Evolutionary conservation across 306 rosid species (phyloP), one percentile per base, ranked within the genome.

Genomic region (Castanea crenata): DNA sequence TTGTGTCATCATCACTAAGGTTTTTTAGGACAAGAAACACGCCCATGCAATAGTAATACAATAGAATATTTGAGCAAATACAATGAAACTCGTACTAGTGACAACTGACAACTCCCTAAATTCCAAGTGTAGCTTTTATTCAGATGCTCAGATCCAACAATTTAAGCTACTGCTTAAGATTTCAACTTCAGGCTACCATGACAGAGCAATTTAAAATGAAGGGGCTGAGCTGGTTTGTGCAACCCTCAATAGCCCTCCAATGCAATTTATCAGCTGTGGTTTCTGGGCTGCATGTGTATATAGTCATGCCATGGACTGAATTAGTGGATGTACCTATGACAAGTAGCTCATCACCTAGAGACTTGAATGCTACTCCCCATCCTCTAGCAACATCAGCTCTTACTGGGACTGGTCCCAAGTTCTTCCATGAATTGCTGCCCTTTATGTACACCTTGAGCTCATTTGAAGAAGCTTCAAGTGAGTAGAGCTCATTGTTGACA

Each of bases 331-430:
- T 86, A 5, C 96, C 95, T 16, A 92, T 85, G 31, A 91, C 92
- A 74, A 93, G 88, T 18, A 93, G 83, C 86, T 93, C 95, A 23
- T 87, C 82, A 1, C 97, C 97, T 1, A 93, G 87, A 1, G 95
- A 90, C 67, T 93, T 93, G 49, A 93, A 93, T 2, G 95, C 98
- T 10, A 93, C 89, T 35, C 98, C 98, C 97, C 97, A 91, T 34
- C 98, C 98, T 12, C 89, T 23, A 32, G 74, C 81, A 18, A 73
- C 83, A 76, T 89, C 92, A 57, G 93, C 97, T 54, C 86, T 78
- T 44, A 93, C 95, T 11, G 98, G 97, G 34, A 63, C 98, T 10
- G 72, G 72, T 8, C 98, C 98, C 49, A 91, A 63, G 49, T 73
- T 87, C 84, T 83, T 87, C 98, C 98, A 93, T 32, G 85, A 34